A percentile compares a stretch with the other conserved stretches of the same genome.
Evolutionary conservation across 768 basidiomycete species (phyloP).

Genomic region (Tephrocybe sp.): DNA sequence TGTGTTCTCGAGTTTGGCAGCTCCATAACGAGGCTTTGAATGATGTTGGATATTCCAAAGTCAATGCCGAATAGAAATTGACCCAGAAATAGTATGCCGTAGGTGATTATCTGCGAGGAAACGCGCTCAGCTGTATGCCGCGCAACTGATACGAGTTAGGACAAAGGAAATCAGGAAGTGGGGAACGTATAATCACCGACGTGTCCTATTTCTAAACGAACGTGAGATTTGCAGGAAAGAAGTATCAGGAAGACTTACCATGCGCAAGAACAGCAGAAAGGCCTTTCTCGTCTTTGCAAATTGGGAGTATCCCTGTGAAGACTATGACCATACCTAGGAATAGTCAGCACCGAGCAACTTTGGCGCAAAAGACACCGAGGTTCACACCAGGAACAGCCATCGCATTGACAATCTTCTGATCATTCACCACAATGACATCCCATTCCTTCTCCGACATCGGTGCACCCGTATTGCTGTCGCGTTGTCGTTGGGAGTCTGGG

Average conservation of each 20-base stretch:
- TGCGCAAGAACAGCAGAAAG: slow-evolving; percentile 85
- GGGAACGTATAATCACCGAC: slow-evolving; percentile 42
- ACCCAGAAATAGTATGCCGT: slow-evolving; percentile 42
- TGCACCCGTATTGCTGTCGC: slow-evolving; percentile 16
- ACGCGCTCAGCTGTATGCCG: slow-evolving; percentile 55
- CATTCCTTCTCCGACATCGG: slow-evolving; percentile 44
- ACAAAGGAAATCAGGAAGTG: background rate
- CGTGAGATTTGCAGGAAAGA: background rate
- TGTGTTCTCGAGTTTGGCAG: slow-evolving; percentile 83
- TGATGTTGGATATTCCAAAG: slow-evolving; percentile 45
- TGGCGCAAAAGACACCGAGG: background rate
- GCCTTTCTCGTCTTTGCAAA: slow-evolving; percentile 76
- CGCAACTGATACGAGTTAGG: slow-evolving; percentile 28
- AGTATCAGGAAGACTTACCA: slow-evolving; percentile 44
- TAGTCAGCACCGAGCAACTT: background rate
- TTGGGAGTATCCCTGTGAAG: slow-evolving; percentile 85
- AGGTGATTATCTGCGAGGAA: slow-evolving; percentile 42
- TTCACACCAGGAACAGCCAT: slow-evolving; percentile 67
- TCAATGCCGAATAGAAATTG: slow-evolving; percentile 52
- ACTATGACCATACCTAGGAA: slow-evolving; percentile 72
- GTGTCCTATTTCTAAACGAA: slow-evolving; percentile 72
- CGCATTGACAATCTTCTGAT: slow-evolving; percentile 71
- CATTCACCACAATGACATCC: slow-evolving; percentile 79
- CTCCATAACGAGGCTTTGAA: slow-evolving; percentile 55
- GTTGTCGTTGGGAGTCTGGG: slow-evolving; percentile 28